These are phyloP conservation scores for Perilla frutescens DNA, from an alignment of 257 asterid genomes.

Conservation along the genomic window DNA sequence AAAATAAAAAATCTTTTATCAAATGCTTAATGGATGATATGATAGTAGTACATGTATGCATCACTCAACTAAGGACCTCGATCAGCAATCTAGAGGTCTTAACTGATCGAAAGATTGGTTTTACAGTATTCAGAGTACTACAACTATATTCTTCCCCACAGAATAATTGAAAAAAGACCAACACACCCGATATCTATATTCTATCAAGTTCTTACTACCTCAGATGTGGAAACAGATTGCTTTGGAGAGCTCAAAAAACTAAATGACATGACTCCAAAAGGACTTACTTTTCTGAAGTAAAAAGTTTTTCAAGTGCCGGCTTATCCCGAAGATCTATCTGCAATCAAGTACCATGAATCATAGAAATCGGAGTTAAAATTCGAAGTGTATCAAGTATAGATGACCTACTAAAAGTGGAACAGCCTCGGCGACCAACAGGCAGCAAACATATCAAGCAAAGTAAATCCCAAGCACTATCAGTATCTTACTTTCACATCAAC, in stretches of 20 bases:
- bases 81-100: conserved; percentile 12
- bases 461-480: neutral
- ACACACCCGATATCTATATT: neutral
- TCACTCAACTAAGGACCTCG: neutral
- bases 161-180: neutral
- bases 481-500: conserved; percentile 28
- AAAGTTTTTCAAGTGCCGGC: conserved; percentile 76
- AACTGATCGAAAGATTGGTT: neutral
- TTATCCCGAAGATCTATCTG: conserved; percentile 89
- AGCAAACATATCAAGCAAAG: conserved; percentile 4
- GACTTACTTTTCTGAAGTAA: conserved; percentile 83
- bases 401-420: neutral
- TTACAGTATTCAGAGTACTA: neutral
- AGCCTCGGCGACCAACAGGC: neutral
- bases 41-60: neutral
- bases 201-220: neutral
- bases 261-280: neutral
- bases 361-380: conserved; percentile 14
- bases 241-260: neutral
- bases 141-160: neutral
- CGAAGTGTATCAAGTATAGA: neutral
- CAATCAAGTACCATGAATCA: conserved; percentile 33
- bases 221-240: neutral
- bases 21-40: neutral
- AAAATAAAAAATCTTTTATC: neutral